Evolutionary conservation across 2,329 filamentous ascomycete genomes (phyloP), one percentile per base, ranked within the genome.

Genomic region (Colletotrichum phormii): DNA sequence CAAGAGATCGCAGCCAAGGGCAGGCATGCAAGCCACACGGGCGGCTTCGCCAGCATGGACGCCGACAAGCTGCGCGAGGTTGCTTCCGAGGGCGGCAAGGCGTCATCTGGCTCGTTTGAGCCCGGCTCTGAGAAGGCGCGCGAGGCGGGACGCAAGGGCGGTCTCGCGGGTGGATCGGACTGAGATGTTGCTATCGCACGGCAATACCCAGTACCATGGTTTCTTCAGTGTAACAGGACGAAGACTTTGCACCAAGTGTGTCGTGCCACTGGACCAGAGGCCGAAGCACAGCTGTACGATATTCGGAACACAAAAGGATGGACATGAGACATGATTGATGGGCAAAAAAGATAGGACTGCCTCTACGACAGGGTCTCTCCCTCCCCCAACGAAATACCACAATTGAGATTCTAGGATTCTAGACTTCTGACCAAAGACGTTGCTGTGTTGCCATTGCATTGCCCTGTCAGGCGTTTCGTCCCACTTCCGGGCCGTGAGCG

Each of bases 61-160:
- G 66, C 83, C 18, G 81, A 84, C 18, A 84, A 81, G 76, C 81
- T 89, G 88, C 81, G 82, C 24, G 84, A 89, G 1, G 89, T 90
- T 71, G 88, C 89, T 1, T 90, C 88, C 12, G 82, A 84, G 78
- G 89, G 89, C 11, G 88, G 87, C 5, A 81, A 89, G 64, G 85
- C 86, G 0, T 89, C 87, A 0, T 82, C 83, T 46, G 88, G 89
- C 5, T 88, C 84, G 3, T 90, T 90, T 66, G 85, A 89, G 76
- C 83, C 84, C 0, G 86, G 88, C 7, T 87, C 85, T 60, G 84
- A 88, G 78, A 84, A 82, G 72, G 87, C 88, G 2, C 84, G 81
- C 60, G 88, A 89, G 78, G 88, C 88, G 22, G 88, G 88, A 3
- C 81, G 82, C 37, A 90, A 89, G 80, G 88, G 88, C 4, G 88